Evolutionary conservation across 2,329 filamentous ascomycete species (phyloP).

Genomic region (Sphaerostilbella broomeana): DNA sequence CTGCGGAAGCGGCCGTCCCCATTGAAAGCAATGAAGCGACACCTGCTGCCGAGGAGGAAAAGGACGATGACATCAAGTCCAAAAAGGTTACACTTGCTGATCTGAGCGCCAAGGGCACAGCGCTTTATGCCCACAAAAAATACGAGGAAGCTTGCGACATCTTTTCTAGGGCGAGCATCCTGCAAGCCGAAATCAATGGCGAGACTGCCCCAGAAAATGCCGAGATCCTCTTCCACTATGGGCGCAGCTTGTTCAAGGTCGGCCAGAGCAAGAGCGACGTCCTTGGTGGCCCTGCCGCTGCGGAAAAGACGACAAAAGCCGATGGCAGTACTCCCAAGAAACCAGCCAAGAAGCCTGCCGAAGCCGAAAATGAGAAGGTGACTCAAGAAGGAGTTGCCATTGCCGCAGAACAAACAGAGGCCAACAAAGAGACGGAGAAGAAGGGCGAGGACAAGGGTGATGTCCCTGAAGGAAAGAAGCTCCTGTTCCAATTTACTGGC

Average conservation of each 20-base stretch:
- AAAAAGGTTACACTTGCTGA: slow-evolving; percentile 64
- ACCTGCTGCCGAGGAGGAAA: slow-evolving; percentile 14
- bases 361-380: slow-evolving; percentile 36
- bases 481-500: slow-evolving; percentile 85
- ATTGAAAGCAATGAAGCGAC: slow-evolving; percentile 1
- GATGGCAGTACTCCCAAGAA: slow-evolving; percentile 25
- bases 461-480: slow-evolving; percentile 50
- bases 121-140: slow-evolving; percentile 84
- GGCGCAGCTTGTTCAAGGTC: slow-evolving; percentile 87
- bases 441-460: slow-evolving; percentile 32
- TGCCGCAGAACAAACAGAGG: slow-evolving; percentile 39
- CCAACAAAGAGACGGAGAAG: slow-evolving; percentile 27
- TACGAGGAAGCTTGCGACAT: slow-evolving; percentile 80
- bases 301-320: slow-evolving; percentile 42
- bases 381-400: slow-evolving; percentile 41
- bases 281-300: slow-evolving; percentile 69
- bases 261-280: slow-evolving; percentile 93
- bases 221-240: slow-evolving; percentile 90
- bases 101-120: slow-evolving; percentile 71
- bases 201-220: slow-evolving; percentile 88
- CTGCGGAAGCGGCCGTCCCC: slow-evolving; percentile 22
- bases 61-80: slow-evolving; percentile 41
- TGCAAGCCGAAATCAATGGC: slow-evolving; percentile 87
- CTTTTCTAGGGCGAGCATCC: slow-evolving; percentile 80
- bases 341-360: slow-evolving; percentile 31